Evolutionary conservation across 768 basidiomycete species (phyloP), one percentile per base, ranked within the genome.

Genomic region (Phallus indusiatus): DNA sequence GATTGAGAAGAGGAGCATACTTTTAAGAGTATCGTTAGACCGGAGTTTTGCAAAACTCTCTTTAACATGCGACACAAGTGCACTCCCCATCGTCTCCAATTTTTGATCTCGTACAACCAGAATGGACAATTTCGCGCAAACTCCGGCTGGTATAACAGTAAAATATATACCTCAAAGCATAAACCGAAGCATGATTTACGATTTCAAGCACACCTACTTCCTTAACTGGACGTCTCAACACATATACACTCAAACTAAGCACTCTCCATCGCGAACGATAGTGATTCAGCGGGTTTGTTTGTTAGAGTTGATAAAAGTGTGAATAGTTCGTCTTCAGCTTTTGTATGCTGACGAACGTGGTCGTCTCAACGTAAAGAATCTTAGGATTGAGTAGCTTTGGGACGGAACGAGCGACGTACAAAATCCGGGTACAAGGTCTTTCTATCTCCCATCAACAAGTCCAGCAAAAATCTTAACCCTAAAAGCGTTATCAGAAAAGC

Each of bases 51-150:
- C n/a, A n/a, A n/a, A n/a, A n/a, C n/a, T n/a, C n/a, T n/a, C n/a
- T n/a, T n/a, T n/a, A n/a, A n/a, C n/a, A n/a, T 87, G 80, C 2
- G 75, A 69, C 57, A 81, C 76, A 16, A 98, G 73, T 9, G 79
- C 73, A 16, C 74, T 73, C 3, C 84, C 81, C 60, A 95, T 84
- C 3, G 74, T 77, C 7, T 86, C 81, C 4, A 94, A 73, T 57
- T 85, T 81, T 70, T 98, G 95, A 67, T 98, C 92, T 1, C 95
- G 95, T 0, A 99, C 95, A 64, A 97, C 88, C 12, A 95, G 89
- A 60, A 98, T 70, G 4, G 92, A 95, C 7, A 97, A 78, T 62
- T 90, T 85, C 1, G 94, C 83, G 17, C 80, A 82, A 24, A 95
- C 91, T 9, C 76, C 79, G 1, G 84, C 82, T 0, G 95, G 94